A percentile compares a stretch with the other conserved stretches of the same genome.
phyloP scores from a whole-genome alignment of 768 basidiomycete genomes.

The Pleurotus platypus region DNA sequence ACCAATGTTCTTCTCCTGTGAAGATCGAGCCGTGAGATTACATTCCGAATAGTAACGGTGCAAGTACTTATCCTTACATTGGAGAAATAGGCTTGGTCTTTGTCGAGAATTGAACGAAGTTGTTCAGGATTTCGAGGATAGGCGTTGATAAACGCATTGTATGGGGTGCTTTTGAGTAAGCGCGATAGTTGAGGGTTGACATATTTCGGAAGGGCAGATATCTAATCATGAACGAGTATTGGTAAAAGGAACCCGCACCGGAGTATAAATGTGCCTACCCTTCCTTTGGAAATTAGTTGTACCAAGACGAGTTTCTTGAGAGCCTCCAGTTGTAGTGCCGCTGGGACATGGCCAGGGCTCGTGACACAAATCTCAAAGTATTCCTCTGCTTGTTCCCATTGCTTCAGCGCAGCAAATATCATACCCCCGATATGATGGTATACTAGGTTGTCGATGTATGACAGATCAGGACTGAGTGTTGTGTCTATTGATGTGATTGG shows the following conservation, averaged over 20 bases:
- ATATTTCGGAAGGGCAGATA: slow-evolving; percentile 67
- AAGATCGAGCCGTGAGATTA: not conserved
- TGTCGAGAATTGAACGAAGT: slow-evolving; percentile 45
- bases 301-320: slow-evolving; percentile 79
- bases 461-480: slow-evolving; percentile 50
- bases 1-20: slow-evolving; percentile 70
- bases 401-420: slow-evolving; percentile 58
- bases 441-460: slow-evolving; percentile 75
- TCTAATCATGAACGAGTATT: slow-evolving; percentile 21
- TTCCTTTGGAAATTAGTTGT: slow-evolving; percentile 75
- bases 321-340: slow-evolving; percentile 80
- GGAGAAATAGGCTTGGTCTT: slow-evolving; percentile 50
- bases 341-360: slow-evolving; percentile 51
- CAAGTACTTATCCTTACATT: slow-evolving; percentile 29
- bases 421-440: slow-evolving; percentile 85
- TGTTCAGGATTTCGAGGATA: slow-evolving; percentile 56
- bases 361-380: slow-evolving; percentile 78
- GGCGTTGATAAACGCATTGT: slow-evolving; percentile 56
- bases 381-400: slow-evolving; percentile 69
- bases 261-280: slow-evolving; percentile 36
- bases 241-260: not conserved
- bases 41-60: not conserved
- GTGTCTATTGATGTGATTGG: slow-evolving; percentile 68
- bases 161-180: slow-evolving; percentile 65
- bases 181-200: slow-evolving; percentile 54